Evolutionary conservation across 257 asterid genomes (phyloP).

Genomic region (Fraxinus excelsior): DNA sequence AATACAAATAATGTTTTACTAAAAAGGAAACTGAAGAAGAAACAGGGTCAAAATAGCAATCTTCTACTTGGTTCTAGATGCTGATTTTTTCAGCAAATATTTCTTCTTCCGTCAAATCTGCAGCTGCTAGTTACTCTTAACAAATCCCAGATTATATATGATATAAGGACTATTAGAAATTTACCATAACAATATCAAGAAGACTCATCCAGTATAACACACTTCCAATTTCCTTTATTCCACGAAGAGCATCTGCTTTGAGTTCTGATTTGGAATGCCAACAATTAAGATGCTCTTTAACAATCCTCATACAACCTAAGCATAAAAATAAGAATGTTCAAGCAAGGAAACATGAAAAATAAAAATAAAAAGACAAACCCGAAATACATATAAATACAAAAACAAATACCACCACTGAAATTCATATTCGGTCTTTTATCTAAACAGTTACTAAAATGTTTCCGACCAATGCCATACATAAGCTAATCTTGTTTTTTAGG

Average conservation of each 20-base stretch:
- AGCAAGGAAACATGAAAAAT: constrained; percentile 6
- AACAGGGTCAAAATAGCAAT: not conserved
- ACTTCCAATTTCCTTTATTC: constrained; percentile 95
- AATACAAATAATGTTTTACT: not conserved
- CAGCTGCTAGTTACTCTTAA: not conserved
- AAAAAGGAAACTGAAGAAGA: not conserved
- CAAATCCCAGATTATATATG: not conserved
- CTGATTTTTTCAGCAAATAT: not conserved
- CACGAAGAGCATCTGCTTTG: constrained; percentile 82
- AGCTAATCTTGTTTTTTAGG: not conserved
- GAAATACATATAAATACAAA: not conserved
- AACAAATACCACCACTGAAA: constrained; percentile 2
- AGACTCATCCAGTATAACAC: constrained; percentile 95
- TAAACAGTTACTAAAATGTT: not conserved
- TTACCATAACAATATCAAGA: constrained; percentile 91
- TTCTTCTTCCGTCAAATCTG: not conserved
- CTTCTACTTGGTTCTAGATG: not conserved
- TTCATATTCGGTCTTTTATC: not conserved
- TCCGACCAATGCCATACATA: not conserved
- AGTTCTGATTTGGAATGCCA: constrained; percentile 88
- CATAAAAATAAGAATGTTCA: constrained; percentile 22
- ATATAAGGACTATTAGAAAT: constrained; percentile 25
- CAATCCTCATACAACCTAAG: constrained; percentile 77
- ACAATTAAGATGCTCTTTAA: constrained; percentile 80
- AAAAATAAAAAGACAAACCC: not conserved